Base-by-base conservation (phyloP, 805 yeast genomes). In the Saccharomycodes ludwigii region DNA sequence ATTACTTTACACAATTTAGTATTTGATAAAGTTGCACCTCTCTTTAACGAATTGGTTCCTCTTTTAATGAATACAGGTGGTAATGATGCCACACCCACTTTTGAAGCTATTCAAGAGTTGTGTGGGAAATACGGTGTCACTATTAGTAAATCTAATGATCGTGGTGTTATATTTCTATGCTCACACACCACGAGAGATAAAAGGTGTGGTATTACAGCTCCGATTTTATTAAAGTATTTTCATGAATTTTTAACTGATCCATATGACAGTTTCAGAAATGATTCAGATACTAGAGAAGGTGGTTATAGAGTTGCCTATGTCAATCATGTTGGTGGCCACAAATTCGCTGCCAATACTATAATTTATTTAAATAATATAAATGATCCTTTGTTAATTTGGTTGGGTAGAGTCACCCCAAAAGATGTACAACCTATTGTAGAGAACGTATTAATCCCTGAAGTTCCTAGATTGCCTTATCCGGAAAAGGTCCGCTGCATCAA, bases 311-410 rank as follows among this genome's bases (percentile, higher is more conserved):
- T 85, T 2, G 61, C 68, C 2, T 85, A 53, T 43, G 68, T 80
- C 19, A 85, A 82, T 47, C 98, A 88, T 53, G 80, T 88, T 18
- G 98, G 98, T 5, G 97, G 97, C 4, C 98, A 88, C 57, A 91
- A 91, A 54, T 91, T 64, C 55, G 84, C 91, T 1, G 96, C 96
- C 2, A 88, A 88, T 52, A 80, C 83, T 3, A 65, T 84, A 31
- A 70, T 88, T 11, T 85, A 84, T 49, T 58, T 74, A 40, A 73
- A 67, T 40, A 46, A 40, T 3, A 37, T 53, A 3, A 37, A 37
- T 4, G 36, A 31, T 12, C 30, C 27, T n/a, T 30, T 81, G 41
- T 74, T 76, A 36, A 69, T 85, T 18, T 85, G 96, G 96, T 60
- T 83, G 48, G 98, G 94, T 1, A 66, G 88, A 38, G 77, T 93